phyloP scores from a whole-genome alignment of 352 stramenopile genomes.

The Porosira glacialis region DNA sequence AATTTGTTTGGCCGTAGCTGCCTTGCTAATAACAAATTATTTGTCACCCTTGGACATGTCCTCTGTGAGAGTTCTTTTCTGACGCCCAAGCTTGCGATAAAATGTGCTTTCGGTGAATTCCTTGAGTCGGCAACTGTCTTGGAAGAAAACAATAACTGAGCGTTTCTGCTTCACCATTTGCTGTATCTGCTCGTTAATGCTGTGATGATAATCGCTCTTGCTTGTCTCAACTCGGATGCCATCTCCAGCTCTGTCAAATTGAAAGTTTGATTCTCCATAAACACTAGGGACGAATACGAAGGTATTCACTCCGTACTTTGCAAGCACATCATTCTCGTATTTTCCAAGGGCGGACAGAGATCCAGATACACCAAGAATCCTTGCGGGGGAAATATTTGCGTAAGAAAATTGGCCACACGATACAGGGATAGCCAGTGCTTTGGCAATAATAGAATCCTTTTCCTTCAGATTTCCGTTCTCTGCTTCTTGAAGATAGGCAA shows the following conservation, averaged over 20 bases:
- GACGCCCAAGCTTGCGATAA: slow-evolving; percentile 52
- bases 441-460: slow-evolving; percentile 19
- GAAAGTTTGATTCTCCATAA: slow-evolving; percentile 66
- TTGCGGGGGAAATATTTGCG: slow-evolving; percentile 62
- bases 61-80: slow-evolving; percentile 55
- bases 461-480: slow-evolving; percentile 42
- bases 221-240: slow-evolving; percentile 54
- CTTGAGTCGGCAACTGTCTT: slow-evolving; percentile 33
- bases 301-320: slow-evolving; percentile 55
- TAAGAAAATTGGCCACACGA: slow-evolving; percentile 76
- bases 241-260: slow-evolving; percentile 61
- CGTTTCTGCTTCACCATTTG: slow-evolving; percentile 45
- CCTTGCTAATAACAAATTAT: slow-evolving; percentile 69
- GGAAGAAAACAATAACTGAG: slow-evolving; percentile 74
- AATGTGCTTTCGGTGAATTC: slow-evolving; percentile 55
- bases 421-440: slow-evolving; percentile 51
- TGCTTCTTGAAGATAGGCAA: slow-evolving; percentile 68
- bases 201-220: slow-evolving; percentile 56
- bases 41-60: slow-evolving; percentile 54
- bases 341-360: slow-evolving; percentile 56
- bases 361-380: slow-evolving; percentile 71
- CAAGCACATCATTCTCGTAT: slow-evolving; percentile 58
- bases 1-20: slow-evolving; percentile 59
- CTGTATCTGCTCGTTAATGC: slow-evolving; percentile 54
- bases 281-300: slow-evolving; percentile 66